Percentiles rank a stretch among this genome's conserved stretches.
These are phyloP conservation scores for Clonostachys solani DNA, from an alignment of 2,329 filamentous ascomycete genomes.

Conservation along the genomic window DNA sequence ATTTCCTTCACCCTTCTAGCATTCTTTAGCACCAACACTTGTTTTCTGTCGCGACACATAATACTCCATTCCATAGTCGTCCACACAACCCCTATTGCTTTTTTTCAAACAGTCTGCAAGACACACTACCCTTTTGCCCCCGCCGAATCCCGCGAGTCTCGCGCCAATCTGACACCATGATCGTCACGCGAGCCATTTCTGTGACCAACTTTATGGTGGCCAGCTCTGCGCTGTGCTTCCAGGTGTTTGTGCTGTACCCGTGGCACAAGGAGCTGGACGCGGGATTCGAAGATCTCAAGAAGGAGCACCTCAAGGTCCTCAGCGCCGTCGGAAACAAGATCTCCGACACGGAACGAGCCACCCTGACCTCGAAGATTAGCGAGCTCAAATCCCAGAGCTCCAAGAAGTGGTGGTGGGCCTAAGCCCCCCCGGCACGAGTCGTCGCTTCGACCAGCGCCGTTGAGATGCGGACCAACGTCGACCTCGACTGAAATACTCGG, in stretches of 20 bases:
- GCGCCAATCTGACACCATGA: constrained; percentile 1
- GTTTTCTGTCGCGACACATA: too few species aligned
- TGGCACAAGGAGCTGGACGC: constrained; percentile 65
- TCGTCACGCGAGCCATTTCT: constrained; percentile 43
- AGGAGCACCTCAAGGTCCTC: constrained; percentile 47
- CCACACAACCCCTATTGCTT: too few species aligned
- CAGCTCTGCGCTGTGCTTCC: constrained; percentile 60
- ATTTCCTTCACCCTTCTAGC: too few species aligned
- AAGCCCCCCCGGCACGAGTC: neutral
- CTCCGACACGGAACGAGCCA: constrained; percentile 4
- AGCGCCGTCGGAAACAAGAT: constrained; percentile 20
- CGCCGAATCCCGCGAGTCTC: too few species aligned
- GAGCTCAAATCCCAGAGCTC: constrained; percentile 6
- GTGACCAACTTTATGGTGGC: constrained; percentile 64
- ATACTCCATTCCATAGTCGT: too few species aligned
- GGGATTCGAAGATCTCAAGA: constrained; percentile 54
- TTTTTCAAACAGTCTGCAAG: too few species aligned
- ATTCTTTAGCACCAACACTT: too few species aligned
- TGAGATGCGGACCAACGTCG: too few species aligned
- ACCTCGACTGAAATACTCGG: too few species aligned
- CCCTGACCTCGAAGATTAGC: constrained; percentile 4
- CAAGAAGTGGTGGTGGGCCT: constrained; percentile 10
- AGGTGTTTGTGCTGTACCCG: constrained; percentile 66
- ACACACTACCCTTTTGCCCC: too few species aligned
- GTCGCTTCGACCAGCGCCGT: too few species aligned